Base-by-base conservation (phyloP, 768 basidiomycete species). In the Mycena amicta region DNA sequence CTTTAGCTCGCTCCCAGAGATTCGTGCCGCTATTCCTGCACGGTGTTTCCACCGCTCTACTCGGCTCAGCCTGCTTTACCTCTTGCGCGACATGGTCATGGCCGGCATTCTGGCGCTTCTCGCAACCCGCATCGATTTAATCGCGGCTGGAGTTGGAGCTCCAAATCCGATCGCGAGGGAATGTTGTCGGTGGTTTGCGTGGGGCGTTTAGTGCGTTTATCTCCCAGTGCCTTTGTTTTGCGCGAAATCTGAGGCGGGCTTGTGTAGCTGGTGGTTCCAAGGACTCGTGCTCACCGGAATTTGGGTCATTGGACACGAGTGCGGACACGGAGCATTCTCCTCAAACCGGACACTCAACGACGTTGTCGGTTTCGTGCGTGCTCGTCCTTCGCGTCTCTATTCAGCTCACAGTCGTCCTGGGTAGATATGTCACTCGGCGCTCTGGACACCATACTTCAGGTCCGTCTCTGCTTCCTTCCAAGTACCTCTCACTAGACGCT, bases 261-360 rank as follows among this genome's bases (percentile, higher is more conserved):
- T 37, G 15, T 52, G 23, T 54, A 83, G 82, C 64, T 85, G 83
- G 82, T 85, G 83, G 83, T 83, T 83, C 66, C 83, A 85, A 67
- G 82, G 82, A 16, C 74, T 84, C n/a, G 77, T 82, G 28, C 80
- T 84, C 57, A 82, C 82, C 3, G 83, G 83, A 5, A 75, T 84
- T 37, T 85, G 83, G 83, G 82, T 84, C 28, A 82, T 85, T 43
- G 83, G 83, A 20, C 83, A 85, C 58, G 83, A 85, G 81, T 83
- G 83, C 63, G 83, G 83, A 11, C 83, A 85, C 66, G 79, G 80
- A 15, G 83, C 83, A 4, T 84, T 84, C 68, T 84, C 82, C 12
- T 72, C 79, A 57, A 65, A 80, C 67, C 76, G 73, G 64, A 67
- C 71, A 25, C 65, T 83, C 53, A 84, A 83, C 58, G 79, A 85